A percentile compares a stretch with the other conserved stretches of the same genome.
These are phyloP conservation scores for Oidium heveae DNA, from an alignment of 2,329 filamentous ascomycete species.

Conservation along the genomic window DNA sequence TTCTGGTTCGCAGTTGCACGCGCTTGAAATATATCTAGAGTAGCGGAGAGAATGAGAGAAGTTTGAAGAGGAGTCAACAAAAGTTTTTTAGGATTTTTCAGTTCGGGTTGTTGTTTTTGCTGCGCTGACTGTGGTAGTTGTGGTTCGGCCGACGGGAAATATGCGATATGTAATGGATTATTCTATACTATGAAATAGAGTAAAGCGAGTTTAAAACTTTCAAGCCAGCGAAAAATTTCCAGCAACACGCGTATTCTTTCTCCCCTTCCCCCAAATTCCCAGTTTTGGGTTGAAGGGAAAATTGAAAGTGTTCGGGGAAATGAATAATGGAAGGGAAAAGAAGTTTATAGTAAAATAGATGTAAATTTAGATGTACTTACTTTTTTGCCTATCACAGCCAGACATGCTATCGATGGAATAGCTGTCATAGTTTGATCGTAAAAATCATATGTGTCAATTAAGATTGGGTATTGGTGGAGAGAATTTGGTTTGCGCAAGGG, in stretches of 20 bases:
- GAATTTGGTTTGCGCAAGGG: no score
- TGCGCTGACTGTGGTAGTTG: slow-evolving; percentile 11
- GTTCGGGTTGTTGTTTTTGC: no score
- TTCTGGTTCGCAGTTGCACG: slow-evolving; percentile 44
- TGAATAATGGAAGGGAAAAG: neutral
- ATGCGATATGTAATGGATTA: slow-evolving; percentile 79
- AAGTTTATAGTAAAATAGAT: no score
- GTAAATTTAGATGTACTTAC: slow-evolving; percentile 22
- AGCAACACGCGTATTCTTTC: neutral
- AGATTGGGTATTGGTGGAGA: no score
- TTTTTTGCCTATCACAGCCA: slow-evolving; percentile 83
- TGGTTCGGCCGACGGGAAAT: slow-evolving; percentile 37
- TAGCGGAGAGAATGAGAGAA: slow-evolving; percentile 71
- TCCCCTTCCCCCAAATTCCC: neutral
- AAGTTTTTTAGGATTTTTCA: slow-evolving; percentile 9
- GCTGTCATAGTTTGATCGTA: slow-evolving; percentile 19
- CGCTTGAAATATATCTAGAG: slow-evolving; percentile 81
- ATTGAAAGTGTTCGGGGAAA: neutral
- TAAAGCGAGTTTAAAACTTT: neutral
- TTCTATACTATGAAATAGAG: slow-evolving; percentile 31
- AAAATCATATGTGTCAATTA: no score
- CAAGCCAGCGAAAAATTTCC: neutral
- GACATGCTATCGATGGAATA: slow-evolving; percentile 66
- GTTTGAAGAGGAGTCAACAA: slow-evolving; percentile 63
- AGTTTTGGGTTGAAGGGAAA: no score